A percentile compares a stretch with the other conserved stretches of the same genome.
These are phyloP conservation scores for Euphrasia arctica DNA, from an alignment of 305 asterid species.

Conservation along the genomic window DNA sequence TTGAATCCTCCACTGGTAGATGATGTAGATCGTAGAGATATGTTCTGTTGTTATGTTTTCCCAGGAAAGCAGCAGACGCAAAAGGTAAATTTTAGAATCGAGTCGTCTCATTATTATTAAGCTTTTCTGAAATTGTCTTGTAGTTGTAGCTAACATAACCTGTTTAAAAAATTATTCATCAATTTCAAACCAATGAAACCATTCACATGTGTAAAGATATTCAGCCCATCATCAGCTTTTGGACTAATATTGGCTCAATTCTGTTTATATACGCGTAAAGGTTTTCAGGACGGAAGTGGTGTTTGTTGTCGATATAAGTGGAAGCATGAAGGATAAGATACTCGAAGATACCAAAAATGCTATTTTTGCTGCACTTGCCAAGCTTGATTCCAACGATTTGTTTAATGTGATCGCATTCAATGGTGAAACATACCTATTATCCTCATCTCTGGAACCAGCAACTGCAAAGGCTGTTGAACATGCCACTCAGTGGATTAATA, in stretches of 20 bases:
- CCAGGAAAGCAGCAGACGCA: constrained; percentile 60
- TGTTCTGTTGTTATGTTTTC: constrained; percentile 74
- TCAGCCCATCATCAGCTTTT: constrained; percentile 19
- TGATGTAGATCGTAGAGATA: constrained; percentile 73
- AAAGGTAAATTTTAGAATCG: constrained; percentile 46
- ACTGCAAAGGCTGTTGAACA: constrained; percentile 53
- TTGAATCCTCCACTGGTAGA: constrained; percentile 56
- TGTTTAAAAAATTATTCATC: constrained; percentile 2
- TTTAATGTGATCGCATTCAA: constrained; percentile 84
- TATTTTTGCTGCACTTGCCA: constrained; percentile 59
- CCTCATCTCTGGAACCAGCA: constrained; percentile 68
- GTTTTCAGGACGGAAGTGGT: constrained; percentile 76
- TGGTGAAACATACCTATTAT: constrained; percentile 54
- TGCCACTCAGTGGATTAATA: constrained; percentile 65
- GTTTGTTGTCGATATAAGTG: constrained; percentile 90
- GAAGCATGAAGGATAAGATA: constrained; percentile 85
- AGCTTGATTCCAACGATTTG: constrained; percentile 62
- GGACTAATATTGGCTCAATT: constrained; percentile 19
- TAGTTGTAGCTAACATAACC: constrained; percentile 1
- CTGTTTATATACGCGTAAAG: constrained; percentile 33
- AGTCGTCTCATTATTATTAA: constrained; percentile 13
- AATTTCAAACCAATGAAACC: constrained; percentile 1
- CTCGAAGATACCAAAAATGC: constrained; percentile 81
- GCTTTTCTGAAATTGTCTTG: constrained; percentile 17
- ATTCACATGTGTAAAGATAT: constrained; percentile 9